phyloP scores from a whole-genome alignment of 306 rosid genomes.

The Fragaria ananassa region DNA sequence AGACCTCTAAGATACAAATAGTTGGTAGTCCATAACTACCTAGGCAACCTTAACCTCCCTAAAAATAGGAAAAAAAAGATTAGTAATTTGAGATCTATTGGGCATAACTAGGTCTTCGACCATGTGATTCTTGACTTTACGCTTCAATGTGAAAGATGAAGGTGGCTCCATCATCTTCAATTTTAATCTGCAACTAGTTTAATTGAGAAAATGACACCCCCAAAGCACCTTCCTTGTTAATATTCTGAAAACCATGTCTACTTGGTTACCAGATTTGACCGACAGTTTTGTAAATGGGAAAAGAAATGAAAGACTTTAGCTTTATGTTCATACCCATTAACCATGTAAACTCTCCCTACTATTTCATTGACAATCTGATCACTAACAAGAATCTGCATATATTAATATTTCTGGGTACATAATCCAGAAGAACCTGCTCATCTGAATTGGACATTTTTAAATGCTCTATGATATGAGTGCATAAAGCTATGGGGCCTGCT shows the following conservation, averaged over 20 bases:
- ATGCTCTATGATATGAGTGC: neutral
- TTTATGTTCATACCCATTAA: neutral
- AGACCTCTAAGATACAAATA: neutral
- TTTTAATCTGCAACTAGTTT: neutral
- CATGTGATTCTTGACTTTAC: conserved; percentile 6
- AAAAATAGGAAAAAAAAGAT: neutral
- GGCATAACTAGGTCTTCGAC: neutral
- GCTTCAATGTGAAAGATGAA: neutral
- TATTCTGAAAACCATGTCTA: neutral
- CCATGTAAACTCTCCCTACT: neutral
- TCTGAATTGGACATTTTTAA: neutral
- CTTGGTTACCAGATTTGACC: neutral
- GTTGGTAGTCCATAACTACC: neutral
- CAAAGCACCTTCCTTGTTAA: neutral
- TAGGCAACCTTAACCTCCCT: neutral
- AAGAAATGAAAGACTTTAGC: neutral
- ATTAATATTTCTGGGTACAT: neutral
- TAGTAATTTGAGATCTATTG: neutral
- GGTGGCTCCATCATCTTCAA: neutral
- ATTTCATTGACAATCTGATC: neutral
- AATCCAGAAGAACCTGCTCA: neutral
- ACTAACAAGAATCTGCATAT: neutral
- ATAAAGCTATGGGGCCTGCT: neutral
- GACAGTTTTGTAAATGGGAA: neutral
- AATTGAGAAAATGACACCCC: neutral